Evolutionary conservation across 163 green algal species (phyloP).

Genomic region (Trebouxia gelatinosa): DNA sequence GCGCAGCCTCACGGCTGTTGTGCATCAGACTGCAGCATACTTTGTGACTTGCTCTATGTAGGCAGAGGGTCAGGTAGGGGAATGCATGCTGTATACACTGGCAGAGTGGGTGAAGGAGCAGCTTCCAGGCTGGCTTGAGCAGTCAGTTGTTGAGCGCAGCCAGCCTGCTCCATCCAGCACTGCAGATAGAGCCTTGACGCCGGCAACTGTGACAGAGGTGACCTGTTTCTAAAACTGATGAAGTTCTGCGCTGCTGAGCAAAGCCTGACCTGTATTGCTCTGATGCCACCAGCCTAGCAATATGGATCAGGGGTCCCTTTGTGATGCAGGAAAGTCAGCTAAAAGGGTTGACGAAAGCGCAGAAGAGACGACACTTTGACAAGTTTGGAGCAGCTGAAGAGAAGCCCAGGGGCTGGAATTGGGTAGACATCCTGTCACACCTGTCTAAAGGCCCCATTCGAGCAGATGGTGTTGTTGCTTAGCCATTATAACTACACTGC

Average conservation of each 20-base stretch:
- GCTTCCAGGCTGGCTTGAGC: slow-evolving; percentile 11
- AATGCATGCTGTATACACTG: slow-evolving; percentile 28
- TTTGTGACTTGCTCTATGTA: neutral
- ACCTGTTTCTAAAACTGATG: too few species aligned
- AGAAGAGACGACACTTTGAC: slow-evolving; percentile 40
- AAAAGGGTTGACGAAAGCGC: slow-evolving; percentile 35
- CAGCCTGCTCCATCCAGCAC: too few species aligned
- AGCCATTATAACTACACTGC: too few species aligned
- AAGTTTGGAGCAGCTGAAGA: slow-evolving; percentile 36
- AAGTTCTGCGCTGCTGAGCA: too few species aligned
- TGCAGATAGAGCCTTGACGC: too few species aligned
- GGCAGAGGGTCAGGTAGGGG: slow-evolving; percentile 19
- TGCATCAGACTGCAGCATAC: too few species aligned
- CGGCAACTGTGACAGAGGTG: too few species aligned
- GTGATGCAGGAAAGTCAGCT: slow-evolving; percentile 14
- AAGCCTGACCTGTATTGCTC: too few species aligned
- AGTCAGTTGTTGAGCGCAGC: slow-evolving; percentile 13
- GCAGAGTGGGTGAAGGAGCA: slow-evolving; percentile 33
- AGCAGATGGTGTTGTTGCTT: neutral
- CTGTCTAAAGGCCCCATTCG: slow-evolving; percentile 30
- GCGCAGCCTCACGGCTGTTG: too few species aligned
- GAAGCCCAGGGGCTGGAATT: slow-evolving; percentile 36
- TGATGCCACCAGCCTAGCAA: too few species aligned
- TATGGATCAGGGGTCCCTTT: too few species aligned
- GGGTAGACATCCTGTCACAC: slow-evolving; percentile 37